phyloP scores from a whole-genome alignment of 73 alveolate species.

The Symbiodinium natans region DNA sequence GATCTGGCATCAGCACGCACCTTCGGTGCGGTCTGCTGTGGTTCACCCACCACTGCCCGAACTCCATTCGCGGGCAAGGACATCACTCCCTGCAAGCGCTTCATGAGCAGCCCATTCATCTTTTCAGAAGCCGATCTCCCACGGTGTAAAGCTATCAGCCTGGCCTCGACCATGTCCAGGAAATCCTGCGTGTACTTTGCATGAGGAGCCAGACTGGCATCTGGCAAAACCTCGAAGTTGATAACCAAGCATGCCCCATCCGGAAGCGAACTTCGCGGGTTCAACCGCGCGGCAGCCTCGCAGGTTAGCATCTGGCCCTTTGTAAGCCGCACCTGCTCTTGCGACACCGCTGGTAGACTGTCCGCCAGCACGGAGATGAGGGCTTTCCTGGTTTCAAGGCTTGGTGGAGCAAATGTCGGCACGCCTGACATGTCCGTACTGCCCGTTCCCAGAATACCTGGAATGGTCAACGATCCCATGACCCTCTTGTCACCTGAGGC shows the following conservation, averaged over 20 bases:
- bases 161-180: slow-evolving; percentile 58
- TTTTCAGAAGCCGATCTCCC: neutral
- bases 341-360: neutral
- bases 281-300: neutral
- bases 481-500: neutral
- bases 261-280: neutral
- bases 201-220: slow-evolving; percentile 11
- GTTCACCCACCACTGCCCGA: slow-evolving; percentile 20
- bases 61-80: neutral
- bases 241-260: slow-evolving; percentile 25
- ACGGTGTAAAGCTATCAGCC: slow-evolving; percentile 52
- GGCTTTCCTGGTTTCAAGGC: slow-evolving; percentile 11
- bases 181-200: slow-evolving; percentile 67
- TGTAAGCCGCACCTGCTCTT: neutral
- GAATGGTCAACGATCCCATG: slow-evolving; percentile 24
- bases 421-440: neutral
- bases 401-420: neutral
- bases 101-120: neutral
- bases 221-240: slow-evolving; percentile 45
- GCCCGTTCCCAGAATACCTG: neutral
- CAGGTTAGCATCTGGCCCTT: slow-evolving; percentile 30
- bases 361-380: slow-evolving; percentile 22
- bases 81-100: neutral
- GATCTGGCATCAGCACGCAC: slow-evolving; percentile 18
- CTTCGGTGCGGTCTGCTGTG: slow-evolving; percentile 78